Base-by-base conservation (phyloP, 108 stramenopile genomes). In the Seminavis robusta region DNA sequence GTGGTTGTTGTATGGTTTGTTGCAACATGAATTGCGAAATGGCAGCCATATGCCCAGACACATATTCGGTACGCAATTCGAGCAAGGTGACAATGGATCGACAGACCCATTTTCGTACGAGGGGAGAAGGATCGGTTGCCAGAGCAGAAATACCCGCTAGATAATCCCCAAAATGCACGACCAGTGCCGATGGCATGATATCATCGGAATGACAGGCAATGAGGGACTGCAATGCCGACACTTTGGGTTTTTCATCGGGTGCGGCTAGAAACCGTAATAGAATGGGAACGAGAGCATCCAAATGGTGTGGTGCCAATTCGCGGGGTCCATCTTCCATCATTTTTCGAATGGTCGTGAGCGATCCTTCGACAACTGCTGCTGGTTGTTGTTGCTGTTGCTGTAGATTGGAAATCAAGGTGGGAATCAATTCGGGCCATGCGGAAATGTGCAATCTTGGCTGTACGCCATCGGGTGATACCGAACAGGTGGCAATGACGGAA, bases 311-410 rank as follows among this genome's bases (percentile, higher is more conserved):
- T 39, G 53, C 68, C 24, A 63, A 66, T 40, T 65, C 73, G 38
- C 53, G 63, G 27, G 90, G 86, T 39, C 79, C 80, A 63, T 92
- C 90, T 71, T 92, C 90, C 76, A 88, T 62, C 50, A 92, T 79
- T 61, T 88, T 92, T 30, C 66, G 62, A n/a, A 92, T 44, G 0
- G 84, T 74, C 28, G 63, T 23, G 38, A 92, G 44, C 20, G 82
- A 75, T 24, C 86, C 90, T 20, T 65, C 49, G 3, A 67, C 26
- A 4, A 52, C 44, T 10, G 16, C 43, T 8, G 36, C 32, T 30
- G 56, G 63, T 40, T 68, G 41, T 13, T 66, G 24, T 28, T 61
- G 59, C 45, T 17, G 20, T 17, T 59, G n/a, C 16, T 73, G 56
- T 41, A 76, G 34, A 33, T 45, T 23, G 6, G 21, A 19, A 17